Evolutionary conservation across 805 yeast genomes (phyloP).

Genomic region (Groenewaldozyma salmanticensis): DNA sequence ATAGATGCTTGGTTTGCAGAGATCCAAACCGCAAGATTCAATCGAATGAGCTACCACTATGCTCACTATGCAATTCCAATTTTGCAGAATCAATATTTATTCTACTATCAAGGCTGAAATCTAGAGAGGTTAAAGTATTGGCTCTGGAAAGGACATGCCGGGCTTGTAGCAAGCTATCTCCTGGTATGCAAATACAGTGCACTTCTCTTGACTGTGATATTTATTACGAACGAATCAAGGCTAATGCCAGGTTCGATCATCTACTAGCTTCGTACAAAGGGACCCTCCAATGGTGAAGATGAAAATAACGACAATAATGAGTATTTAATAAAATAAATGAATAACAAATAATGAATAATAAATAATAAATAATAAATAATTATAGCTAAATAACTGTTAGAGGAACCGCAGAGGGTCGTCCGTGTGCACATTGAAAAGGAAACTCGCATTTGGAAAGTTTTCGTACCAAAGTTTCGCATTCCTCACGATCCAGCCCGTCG

Average conservation of each 20-base stretch:
- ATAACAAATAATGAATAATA: background rate
- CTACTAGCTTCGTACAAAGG: background rate
- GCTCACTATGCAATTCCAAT: background rate
- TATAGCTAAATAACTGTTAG: conserved; percentile 4
- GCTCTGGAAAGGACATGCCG: background rate
- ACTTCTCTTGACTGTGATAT: background rate
- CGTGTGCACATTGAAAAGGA: conserved; percentile 83
- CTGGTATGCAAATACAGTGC: background rate
- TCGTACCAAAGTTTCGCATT: conserved; percentile 38
- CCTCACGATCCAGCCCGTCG: conserved; percentile 31
- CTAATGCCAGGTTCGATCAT: background rate
- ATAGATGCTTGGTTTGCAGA: background rate
- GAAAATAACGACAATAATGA: too few relatives aligned
- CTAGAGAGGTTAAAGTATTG: background rate
- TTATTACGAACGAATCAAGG: background rate
- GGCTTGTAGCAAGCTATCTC: background rate
- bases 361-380: too few relatives aligned
- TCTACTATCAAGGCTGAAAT: background rate
- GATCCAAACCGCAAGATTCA: too few relatives aligned
- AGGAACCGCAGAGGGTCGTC: conserved; percentile 66
- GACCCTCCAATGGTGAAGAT: background rate
- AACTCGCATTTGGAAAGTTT: conserved; percentile 38
- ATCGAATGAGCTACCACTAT: background rate
- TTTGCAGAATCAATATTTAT: background rate
- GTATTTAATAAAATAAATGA: background rate